Percentiles rank a stretch among this genome's conserved stretches.
These are phyloP conservation scores for Dothideomycetes sp. DNA, from an alignment of 2,329 filamentous ascomycete genomes.

Conservation along the genomic window DNA sequence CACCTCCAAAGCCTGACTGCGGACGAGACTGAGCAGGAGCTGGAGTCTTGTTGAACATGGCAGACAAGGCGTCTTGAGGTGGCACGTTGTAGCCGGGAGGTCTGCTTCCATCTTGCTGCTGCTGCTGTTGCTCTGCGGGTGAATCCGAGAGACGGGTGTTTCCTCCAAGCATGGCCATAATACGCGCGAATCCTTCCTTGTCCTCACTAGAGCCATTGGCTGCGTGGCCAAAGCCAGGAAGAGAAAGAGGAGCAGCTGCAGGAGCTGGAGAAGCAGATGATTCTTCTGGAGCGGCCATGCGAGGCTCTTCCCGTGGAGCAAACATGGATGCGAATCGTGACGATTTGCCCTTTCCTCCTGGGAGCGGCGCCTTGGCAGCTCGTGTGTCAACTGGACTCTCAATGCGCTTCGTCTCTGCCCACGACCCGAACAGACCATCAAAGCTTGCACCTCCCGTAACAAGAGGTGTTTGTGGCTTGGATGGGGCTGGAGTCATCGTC, in stretches of 20 bases:
- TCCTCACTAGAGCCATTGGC: conserved; percentile 51
- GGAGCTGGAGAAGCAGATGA: conserved; percentile 11
- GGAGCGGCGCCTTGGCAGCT: conserved; percentile 19
- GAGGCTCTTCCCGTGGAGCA: conserved; percentile 30
- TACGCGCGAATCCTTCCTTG: conserved; percentile 74
- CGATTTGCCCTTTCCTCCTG: conserved; percentile 56
- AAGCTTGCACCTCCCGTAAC: conserved; percentile 54
- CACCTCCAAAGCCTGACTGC: conserved; percentile 6
- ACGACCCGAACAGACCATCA: conserved; percentile 61
- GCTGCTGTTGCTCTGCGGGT: conserved; percentile 13
- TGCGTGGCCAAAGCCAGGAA: conserved; percentile 18
- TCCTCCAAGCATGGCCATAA: conserved; percentile 70
- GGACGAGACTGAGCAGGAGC: conserved; percentile 8
- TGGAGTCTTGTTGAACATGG: conserved; percentile 11
- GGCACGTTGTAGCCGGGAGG: background rate
- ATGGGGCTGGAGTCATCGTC: conserved; percentile 17
- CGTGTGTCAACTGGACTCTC: conserved; percentile 32
- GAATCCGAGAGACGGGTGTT: conserved; percentile 28
- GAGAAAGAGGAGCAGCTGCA: too few species aligned
- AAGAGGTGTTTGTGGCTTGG: conserved; percentile 50
- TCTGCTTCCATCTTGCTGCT: conserved; percentile 3
- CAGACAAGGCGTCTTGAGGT: conserved; percentile 6
- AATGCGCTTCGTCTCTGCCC: conserved; percentile 41
- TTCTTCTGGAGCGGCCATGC: conserved; percentile 16
- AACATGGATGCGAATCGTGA: conserved; percentile 79